phyloP scores from a whole-genome alignment of 2,329 filamentous ascomycete species.

The Colletotrichum sp. region DNA sequence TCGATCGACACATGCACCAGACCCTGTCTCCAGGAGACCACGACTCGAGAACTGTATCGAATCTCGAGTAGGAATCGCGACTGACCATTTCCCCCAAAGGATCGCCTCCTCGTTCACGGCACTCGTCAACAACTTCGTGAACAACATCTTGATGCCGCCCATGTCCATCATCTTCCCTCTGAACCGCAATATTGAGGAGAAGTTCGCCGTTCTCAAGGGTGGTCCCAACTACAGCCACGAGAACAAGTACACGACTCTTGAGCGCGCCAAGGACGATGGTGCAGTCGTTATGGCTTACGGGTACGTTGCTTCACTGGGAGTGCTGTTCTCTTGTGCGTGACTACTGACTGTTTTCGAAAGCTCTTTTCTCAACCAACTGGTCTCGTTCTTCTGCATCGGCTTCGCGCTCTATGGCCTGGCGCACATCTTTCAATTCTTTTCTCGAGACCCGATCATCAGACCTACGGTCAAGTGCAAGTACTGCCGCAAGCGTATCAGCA shows the following conservation, averaged over 20 bases:
- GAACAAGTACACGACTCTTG: constrained; percentile 71
- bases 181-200: constrained; percentile 74
- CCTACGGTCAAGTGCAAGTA: constrained; percentile 72
- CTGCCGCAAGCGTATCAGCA: constrained; percentile 66
- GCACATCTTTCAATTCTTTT: constrained; percentile 63
- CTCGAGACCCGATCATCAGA: constrained; percentile 73
- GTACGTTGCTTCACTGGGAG: constrained; percentile 38
- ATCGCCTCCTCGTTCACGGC: constrained; percentile 74
- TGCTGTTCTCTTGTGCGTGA: not conserved
- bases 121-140: constrained; percentile 74
- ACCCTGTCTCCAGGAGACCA: not conserved
- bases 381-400: constrained; percentile 71
- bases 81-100: constrained; percentile 39
- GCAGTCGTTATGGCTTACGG: constrained; percentile 77
- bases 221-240: constrained; percentile 59
- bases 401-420: constrained; percentile 69
- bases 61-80: not conserved
- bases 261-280: constrained; percentile 72
- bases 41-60: not conserved
- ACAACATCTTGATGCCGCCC: constrained; percentile 72
- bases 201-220: constrained; percentile 68
- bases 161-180: constrained; percentile 73
- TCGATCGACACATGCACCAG: not conserved
- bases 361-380: constrained; percentile 65
- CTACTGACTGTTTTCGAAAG: constrained; percentile 32